Evolutionary conservation across 106 monocot genomes (phyloP), one percentile per base, ranked within the genome.

Genomic region (Dendrobium chrysotoxum): DNA sequence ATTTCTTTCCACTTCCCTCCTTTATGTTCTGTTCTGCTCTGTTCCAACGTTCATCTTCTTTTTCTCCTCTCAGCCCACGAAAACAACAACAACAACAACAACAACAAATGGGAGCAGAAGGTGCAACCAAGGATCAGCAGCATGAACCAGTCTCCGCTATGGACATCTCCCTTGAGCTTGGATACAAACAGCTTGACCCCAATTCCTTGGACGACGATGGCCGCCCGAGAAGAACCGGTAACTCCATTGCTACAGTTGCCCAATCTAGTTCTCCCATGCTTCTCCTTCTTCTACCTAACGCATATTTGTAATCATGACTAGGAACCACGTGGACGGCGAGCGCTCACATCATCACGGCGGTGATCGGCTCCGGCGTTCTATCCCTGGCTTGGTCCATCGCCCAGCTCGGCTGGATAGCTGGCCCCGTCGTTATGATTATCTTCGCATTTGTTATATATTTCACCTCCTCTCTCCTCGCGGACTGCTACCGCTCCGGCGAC

Each of bases 291-390:
- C 4, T 5, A 4, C 67, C 7, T 66, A 26, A 39, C 68, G 17
- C 11, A 30, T 23, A 46, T 57, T 18, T 17, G 5, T 21, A 11
- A 28, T 1, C 13, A 26, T 75, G 26, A 4, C 11, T 11, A 58
- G 74, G 74, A 41, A 92, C 86, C 1, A 55, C 90, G 57, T 84
- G 82, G 92, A 92, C 89, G 31, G 86, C 89, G 50, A 92, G 92
- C 58, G 86, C 92, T 3, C 92, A 92, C 79, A 92, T 92, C 78
- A 87, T 92, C 77, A 92, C 92, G 12, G 91, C 88, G 1, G 88
- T 91, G 72, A 88, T 91, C 40, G 91, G 91, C 5, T 91, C 91
- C 72, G 90, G 90, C 21, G 85, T 90, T 82, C 85, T 90, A 1
- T 87, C 90, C 6, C 85, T 87, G 20, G 90, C 87, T 1, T 91